Conservation (phyloP, 306 rosid genomes). For the Lathyrus sativus region DNA sequence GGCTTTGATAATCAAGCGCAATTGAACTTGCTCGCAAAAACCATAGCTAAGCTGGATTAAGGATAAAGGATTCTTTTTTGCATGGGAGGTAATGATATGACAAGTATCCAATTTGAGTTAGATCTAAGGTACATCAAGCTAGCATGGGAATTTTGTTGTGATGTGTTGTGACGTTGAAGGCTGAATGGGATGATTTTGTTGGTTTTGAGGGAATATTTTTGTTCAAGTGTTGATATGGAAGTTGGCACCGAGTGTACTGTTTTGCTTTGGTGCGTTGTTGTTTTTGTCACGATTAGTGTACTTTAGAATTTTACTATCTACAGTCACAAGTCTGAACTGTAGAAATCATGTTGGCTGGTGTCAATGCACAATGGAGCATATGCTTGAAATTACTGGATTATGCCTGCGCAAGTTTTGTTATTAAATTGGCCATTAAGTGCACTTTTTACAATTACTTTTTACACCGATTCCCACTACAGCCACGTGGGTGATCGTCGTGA, state of each 20-base stretch:
- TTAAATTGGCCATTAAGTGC: neutral
- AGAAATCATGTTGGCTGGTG: neutral
- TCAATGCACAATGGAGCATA: neutral
- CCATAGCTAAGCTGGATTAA: constrained; percentile 25
- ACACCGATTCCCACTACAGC: no score
- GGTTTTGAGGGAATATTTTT: constrained; percentile 39
- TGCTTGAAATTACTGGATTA: neutral
- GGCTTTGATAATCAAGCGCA: constrained; percentile 27
- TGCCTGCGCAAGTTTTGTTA: neutral
- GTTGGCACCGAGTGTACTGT: constrained; percentile 6
- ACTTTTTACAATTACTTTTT: no score
- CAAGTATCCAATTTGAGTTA: constrained; percentile 30
- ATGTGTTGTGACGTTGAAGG: constrained; percentile 17
- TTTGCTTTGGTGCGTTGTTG: neutral
- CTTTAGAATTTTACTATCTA: constrained; percentile 2
- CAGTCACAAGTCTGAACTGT: neutral
- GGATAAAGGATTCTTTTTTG: constrained; percentile 19
- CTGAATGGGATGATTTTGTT: constrained; percentile 29
- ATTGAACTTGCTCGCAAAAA: constrained; percentile 20
- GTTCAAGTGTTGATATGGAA: constrained; percentile 34
- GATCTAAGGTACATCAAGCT: constrained; percentile 34
- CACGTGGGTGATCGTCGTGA: no score
- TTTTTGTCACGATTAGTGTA: neutral
- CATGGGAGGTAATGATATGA: constrained; percentile 30
- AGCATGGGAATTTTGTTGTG: constrained; percentile 33